Base-by-base conservation (phyloP, 306 rosid genomes). In the Oemleria cerasiformis region DNA sequence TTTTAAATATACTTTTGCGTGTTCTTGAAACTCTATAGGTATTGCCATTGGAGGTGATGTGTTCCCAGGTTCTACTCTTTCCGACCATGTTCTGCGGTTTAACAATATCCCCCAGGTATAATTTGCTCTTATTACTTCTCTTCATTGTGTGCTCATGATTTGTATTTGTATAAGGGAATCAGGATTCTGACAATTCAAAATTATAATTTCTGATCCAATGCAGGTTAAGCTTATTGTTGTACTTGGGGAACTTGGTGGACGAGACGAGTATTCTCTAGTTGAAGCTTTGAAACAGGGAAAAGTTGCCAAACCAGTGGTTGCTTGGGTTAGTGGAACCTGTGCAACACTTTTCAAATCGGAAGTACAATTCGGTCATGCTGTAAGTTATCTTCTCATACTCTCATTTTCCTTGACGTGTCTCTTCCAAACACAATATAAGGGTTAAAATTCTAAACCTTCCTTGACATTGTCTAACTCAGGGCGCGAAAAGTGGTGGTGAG, bases 251-350 rank as follows among this genome's bases (percentile, higher is more conserved):
- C 97, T 92, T 73, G 99, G 99, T 75, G 99, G 99, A 41, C 85
- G 83, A 20, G 99, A 95, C 80, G 99, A 95, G 82, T 95, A 95
- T 78, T 92, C 99, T 53, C 79, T 95, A 67, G 96, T 95, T 74
- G 99, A 91, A 85, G 96, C 97, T 80, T 73, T 95, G 73, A 89
- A 95, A 79, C 97, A 89, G 72, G 96, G 99, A 70, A 95, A 92
- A 76, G 93, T 95, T 76, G 79, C 83, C 67, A 92, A 95, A 80
- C 99, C 96, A 36, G 88, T 95, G 75, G 99, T 88, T 84, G 99
- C 99, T 62, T 92, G 99, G 99, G 99, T 95, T 80, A 95, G 99
- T 80, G 97, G 99, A 78, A 95, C 99, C 71, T 95, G 97, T 83
- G 99, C 99, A 66, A 84, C 84, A 16, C 96, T 95, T 61, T 95